These are phyloP conservation scores for Phyllosticta capitalensis DNA, from an alignment of 2,329 filamentous ascomycete genomes.

Conservation along the genomic window DNA sequence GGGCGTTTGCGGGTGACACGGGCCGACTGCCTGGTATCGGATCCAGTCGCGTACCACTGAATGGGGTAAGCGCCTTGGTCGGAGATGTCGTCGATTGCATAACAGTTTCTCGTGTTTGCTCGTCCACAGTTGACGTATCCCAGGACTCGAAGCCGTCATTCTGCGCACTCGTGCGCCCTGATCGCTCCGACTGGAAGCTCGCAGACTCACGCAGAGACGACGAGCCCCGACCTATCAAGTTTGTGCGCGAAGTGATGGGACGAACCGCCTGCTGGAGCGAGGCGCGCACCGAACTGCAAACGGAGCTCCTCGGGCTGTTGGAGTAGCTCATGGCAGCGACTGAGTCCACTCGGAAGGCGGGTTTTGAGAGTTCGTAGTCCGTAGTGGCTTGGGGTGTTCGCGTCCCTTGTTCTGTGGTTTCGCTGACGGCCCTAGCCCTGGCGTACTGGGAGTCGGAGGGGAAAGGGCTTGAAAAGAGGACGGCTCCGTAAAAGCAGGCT, in stretches of 20 bases:
- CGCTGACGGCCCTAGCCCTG: not conserved
- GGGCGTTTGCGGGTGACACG: conserved; percentile 51
- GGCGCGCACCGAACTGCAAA: conserved; percentile 25
- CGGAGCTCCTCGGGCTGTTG: conserved; percentile 24
- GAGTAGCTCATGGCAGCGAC: conserved; percentile 29
- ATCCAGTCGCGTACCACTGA: conserved; percentile 49
- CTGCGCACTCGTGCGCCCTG: conserved; percentile 12
- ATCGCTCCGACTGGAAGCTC: conserved; percentile 24
- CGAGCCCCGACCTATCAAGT: conserved; percentile 21
- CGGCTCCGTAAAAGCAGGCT: conserved; percentile 17
- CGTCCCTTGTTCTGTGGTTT: not conserved
- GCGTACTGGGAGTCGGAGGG: not conserved
- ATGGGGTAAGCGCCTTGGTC: conserved; percentile 23
- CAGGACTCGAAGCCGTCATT: conserved; percentile 61
- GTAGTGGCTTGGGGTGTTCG: not conserved
- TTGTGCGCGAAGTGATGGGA: conserved; percentile 28
- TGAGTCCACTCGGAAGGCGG: conserved; percentile 3
- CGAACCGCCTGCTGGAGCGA: conserved; percentile 30
- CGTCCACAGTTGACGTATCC: conserved; percentile 61
- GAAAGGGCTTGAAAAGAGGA: not conserved
- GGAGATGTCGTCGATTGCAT: conserved; percentile 37
- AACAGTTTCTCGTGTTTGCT: conserved; percentile 50
- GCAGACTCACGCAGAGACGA: conserved; percentile 23
- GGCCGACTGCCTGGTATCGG: conserved; percentile 62
- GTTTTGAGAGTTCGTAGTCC: not conserved